phyloP scores from a whole-genome alignment of 1,284 basidiomycete genomes.

The Nidula niveotomentosa region DNA sequence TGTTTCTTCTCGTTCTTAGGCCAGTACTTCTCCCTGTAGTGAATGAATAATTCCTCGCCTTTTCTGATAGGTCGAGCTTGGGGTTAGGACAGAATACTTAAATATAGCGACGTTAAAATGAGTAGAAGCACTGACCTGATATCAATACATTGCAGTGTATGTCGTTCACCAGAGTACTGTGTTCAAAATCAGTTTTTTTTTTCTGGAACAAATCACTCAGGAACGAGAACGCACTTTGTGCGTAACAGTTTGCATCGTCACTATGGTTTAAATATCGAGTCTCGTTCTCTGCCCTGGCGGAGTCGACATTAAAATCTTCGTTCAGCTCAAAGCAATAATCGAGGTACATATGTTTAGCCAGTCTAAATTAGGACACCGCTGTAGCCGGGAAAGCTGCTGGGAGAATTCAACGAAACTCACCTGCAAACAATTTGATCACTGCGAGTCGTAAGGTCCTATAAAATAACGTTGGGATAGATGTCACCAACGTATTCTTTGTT shows the following conservation, averaged over 20 bases:
- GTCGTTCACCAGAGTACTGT: conserved; percentile 54
- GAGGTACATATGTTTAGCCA: background rate
- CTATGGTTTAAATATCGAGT: conserved; percentile 63
- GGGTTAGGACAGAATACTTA: background rate
- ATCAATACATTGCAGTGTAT: conserved; percentile 47
- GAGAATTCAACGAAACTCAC: background rate
- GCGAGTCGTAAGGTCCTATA: background rate
- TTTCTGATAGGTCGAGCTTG: background rate
- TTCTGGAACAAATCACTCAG: background rate
- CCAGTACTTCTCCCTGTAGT: background rate
- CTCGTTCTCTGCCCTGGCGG: conserved; percentile 50
- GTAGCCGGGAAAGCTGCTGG: background rate
- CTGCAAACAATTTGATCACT: background rate
- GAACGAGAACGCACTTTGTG: conserved; percentile 32
- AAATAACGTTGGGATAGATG: background rate
- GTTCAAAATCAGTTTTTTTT: too few relatives aligned
- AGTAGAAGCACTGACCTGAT: background rate
- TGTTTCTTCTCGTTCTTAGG: too few relatives aligned
- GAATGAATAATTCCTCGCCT: background rate
- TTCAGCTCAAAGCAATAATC: conserved; percentile 56
- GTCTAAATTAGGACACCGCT: background rate
- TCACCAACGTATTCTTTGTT: background rate
- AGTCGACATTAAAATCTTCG: conserved; percentile 41
- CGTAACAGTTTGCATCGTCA: conserved; percentile 38
- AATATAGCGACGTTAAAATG: background rate